These are phyloP conservation scores for Stagonosporopsis vannaccii DNA, from an alignment of 2,329 filamentous ascomycete genomes.

Conservation along the genomic window DNA sequence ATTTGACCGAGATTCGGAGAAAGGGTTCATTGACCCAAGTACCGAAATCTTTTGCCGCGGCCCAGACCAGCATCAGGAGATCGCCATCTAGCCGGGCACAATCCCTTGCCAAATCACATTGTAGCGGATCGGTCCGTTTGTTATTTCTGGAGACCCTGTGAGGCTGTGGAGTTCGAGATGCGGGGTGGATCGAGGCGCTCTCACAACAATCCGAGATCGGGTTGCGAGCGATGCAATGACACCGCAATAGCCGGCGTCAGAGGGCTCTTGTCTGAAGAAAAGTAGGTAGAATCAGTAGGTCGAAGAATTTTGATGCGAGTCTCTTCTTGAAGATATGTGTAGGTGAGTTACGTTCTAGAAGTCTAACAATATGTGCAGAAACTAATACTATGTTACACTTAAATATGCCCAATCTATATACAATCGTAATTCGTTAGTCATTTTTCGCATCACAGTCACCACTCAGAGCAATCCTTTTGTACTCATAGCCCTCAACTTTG, in stretches of 20 bases:
- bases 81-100: not conserved
- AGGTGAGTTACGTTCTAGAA: not conserved
- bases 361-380: not conserved
- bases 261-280: not conserved
- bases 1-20: conserved; percentile 12
- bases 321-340: not conserved
- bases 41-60: conserved; percentile 15
- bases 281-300: not conserved
- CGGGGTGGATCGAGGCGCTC: not conserved
- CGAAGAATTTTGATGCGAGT: not conserved
- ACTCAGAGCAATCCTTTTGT: conserved; percentile 22
- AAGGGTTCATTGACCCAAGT: conserved; percentile 3
- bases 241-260: not conserved
- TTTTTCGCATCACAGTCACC: not conserved
- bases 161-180: conserved; percentile 9
- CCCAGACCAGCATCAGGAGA: not conserved
- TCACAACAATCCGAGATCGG: not conserved
- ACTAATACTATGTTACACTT: not conserved
- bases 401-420: not conserved
- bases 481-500: conserved; percentile 38
- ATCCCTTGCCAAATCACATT: conserved; percentile 4
- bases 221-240: not conserved
- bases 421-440: not conserved
- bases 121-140: conserved; percentile 12
- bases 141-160: conserved; percentile 5